Evolutionary conservation across 2,329 filamentous ascomycete genomes (phyloP), one percentile per base, ranked within the genome.

Genomic region (Furcasterigmium sp.): DNA sequence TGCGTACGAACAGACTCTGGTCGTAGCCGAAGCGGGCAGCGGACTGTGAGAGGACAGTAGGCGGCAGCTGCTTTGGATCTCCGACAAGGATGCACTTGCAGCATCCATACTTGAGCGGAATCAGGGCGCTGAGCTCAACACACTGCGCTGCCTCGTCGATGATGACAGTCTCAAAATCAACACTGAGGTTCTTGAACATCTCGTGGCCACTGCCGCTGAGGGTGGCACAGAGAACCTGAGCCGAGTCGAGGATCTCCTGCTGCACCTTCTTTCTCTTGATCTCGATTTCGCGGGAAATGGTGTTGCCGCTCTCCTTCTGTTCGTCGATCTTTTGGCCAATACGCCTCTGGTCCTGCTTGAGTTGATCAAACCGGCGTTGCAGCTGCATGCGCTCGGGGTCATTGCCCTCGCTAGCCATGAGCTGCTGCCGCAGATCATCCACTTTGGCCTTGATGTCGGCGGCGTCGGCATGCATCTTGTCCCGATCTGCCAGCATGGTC

Each of bases 111-210:
- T 98, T 98, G 44, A 98, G 77, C 3, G 93, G 93, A 53, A 98
- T 98, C 37, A 98, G 75, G 11, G 93, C 93, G 58, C 90, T 95
- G 58, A 98, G 77, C 68, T 98, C 93, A 48, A 98, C 94, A 62
- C 91, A 98, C 73, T 98, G 93, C 14, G 93, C 93, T 4, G 93
- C 93, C 68, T 98, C 93, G 56, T 98, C 93, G 50, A 98, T 96
- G 53, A 98, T 87, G 51, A 98, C 93, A 0, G 93, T 97, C 65
- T 98, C 93, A 53, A 98, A 98, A 62, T 98, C 93, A 41, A 98
- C 89, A 55, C 87, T 91, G 44, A 98, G 69, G 54, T 85, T 86
- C 64, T 91, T 89, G 69, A 98, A 95, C 82, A 97, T 95, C 53
- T 98, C 93, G 57, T 98, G 94, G 4, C 93, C 93, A 62, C 86